Percentiles rank a stretch among this genome's conserved stretches.
Evolutionary conservation across 805 yeast genomes (phyloP).

Genomic region (Barnettozyma pratensis): DNA sequence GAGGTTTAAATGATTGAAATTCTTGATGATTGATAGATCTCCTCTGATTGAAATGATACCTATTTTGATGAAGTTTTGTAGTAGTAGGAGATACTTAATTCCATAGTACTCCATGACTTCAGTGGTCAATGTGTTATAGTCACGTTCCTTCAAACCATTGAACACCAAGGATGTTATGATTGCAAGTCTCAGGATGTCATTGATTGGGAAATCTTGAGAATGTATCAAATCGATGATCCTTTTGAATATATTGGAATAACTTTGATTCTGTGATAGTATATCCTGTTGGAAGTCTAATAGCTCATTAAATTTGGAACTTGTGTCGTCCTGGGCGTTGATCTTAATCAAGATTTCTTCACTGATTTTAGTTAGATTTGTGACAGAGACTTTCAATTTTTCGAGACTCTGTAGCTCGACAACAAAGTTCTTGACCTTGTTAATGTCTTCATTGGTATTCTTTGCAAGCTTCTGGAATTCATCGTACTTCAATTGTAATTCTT

Average conservation of each 20-base stretch:
- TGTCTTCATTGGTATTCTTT: constrained; percentile 1
- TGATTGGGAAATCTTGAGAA: constrained; percentile 30
- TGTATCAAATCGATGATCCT: constrained; percentile 47
- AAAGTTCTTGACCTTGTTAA: constrained; percentile 55
- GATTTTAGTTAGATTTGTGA: constrained; percentile 69
- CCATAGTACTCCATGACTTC: constrained; percentile 67
- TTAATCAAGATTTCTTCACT: constrained; percentile 57
- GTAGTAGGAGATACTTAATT: constrained; percentile 38
- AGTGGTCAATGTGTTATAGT: constrained; percentile 47
- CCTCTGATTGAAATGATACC: constrained; percentile 35
- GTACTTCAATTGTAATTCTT: constrained; percentile 61
- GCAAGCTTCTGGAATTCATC: constrained; percentile 46
- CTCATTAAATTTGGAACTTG: constrained; percentile 10
- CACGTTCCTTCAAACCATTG: constrained; percentile 65
- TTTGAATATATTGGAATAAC: constrained; percentile 30
- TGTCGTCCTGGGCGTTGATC: constrained; percentile 25
- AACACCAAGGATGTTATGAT: constrained; percentile 57
- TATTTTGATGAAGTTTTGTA: constrained; percentile 44
- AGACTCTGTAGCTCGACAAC: constrained; percentile 66
- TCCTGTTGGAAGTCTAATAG: constrained; percentile 63
- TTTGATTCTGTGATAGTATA: constrained; percentile 48
- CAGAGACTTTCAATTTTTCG: constrained; percentile 60
- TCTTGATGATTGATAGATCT: constrained; percentile 31
- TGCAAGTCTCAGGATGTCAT: constrained; percentile 46
- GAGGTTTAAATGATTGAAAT: constrained; percentile 29